Percentiles rank a stretch among this genome's conserved stretches.
phyloP scores from a whole-genome alignment of 2,329 filamentous ascomycete species.

The Aspergillus pseudotamarii region DNA sequence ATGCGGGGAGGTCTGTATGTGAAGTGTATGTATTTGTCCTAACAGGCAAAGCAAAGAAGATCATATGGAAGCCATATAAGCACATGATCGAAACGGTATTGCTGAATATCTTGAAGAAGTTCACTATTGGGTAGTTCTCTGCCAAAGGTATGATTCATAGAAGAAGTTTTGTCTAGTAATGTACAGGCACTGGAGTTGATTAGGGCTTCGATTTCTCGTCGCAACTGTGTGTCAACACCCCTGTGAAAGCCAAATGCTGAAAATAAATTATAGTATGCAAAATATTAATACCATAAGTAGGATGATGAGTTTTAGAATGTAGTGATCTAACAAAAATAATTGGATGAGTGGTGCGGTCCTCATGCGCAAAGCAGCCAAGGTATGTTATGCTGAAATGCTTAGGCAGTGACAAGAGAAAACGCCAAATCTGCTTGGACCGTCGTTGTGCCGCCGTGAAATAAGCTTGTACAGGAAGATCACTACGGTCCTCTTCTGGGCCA shows the following conservation, averaged over 20 bases:
- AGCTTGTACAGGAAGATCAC: too few relatives aligned
- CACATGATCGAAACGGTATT: not conserved
- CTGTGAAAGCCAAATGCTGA: not conserved
- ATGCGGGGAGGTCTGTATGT: not conserved
- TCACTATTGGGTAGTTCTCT: not conserved
- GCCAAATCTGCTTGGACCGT: too few relatives aligned
- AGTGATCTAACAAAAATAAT: fast-evolving
- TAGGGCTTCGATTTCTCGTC: not conserved
- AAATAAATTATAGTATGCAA: fast-evolving
- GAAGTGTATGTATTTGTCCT: not conserved
- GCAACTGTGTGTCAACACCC: not conserved
- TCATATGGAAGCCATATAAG: not conserved
- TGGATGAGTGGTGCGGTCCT: not conserved
- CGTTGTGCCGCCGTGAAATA: too few relatives aligned
- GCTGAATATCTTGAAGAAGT: not conserved
- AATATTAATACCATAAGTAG: not conserved
- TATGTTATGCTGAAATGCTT: too few relatives aligned
- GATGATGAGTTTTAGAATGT: not conserved
- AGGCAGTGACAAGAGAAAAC: too few relatives aligned
- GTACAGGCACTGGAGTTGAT: not conserved
- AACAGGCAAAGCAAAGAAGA: too few relatives aligned
- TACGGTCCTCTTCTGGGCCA: too few relatives aligned
- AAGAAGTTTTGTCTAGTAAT: not conserved
- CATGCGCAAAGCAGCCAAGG: too few relatives aligned
- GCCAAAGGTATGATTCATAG: not conserved